Conservation (phyloP, 2,329 filamentous ascomycete genomes). For the Ophiostoma montium region DNA sequence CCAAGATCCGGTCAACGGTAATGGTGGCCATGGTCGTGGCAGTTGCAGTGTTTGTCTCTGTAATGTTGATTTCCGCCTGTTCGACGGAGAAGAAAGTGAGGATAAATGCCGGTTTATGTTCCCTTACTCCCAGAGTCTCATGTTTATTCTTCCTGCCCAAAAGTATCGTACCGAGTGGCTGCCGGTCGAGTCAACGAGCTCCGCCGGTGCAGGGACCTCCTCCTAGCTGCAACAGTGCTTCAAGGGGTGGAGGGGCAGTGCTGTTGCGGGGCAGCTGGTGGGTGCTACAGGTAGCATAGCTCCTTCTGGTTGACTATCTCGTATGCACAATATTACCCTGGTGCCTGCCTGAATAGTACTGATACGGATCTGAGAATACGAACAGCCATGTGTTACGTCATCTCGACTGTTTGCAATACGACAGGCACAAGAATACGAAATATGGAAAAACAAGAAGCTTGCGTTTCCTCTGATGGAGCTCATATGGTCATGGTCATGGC, state of each 20-base stretch:
- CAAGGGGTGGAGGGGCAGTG: slow-evolving; percentile 9
- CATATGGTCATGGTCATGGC: too few relatives aligned
- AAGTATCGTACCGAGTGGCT: too few relatives aligned
- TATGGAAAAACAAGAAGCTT: too few relatives aligned
- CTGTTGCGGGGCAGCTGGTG: slow-evolving; percentile 16
- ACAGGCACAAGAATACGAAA: too few relatives aligned
- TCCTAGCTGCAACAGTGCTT: not conserved
- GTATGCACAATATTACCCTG: too few relatives aligned
- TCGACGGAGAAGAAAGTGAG: not conserved
- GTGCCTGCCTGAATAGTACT: too few relatives aligned
- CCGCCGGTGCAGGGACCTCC: not conserved
- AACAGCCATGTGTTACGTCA: too few relatives aligned
- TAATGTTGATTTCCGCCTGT: not conserved
- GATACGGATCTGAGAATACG: too few relatives aligned
- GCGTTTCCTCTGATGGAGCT: too few relatives aligned
- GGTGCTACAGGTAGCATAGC: not conserved
- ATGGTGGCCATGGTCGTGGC: slow-evolving; percentile 24
- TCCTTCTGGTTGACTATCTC: too few relatives aligned
- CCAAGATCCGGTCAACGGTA: slow-evolving; percentile 57
- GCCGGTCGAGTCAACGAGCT: not conserved
- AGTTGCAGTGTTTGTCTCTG: not conserved
- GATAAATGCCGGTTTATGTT: not conserved
- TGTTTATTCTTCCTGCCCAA: too few relatives aligned
- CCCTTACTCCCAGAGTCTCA: not conserved
- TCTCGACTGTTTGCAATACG: too few relatives aligned